Evolutionary conservation across 257 asterid species (phyloP).

Genomic region (Vinca minor): DNA sequence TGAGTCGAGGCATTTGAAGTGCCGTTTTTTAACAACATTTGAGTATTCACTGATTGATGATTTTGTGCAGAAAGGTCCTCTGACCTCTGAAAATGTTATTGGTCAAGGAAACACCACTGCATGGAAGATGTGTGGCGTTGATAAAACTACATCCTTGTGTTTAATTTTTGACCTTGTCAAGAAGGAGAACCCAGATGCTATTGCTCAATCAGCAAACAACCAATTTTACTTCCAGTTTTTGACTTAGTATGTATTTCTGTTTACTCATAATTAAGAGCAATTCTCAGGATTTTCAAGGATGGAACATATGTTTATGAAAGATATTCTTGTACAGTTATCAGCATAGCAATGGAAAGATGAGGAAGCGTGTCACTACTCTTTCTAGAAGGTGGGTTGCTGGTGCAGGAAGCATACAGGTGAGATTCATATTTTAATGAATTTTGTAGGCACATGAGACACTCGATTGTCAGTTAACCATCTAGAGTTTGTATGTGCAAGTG

Average conservation of each 20-base stretch:
- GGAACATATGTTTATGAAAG: constrained; percentile 21
- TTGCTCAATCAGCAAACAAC: constrained; percentile 77
- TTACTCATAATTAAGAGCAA: background rate
- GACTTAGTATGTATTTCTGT: constrained; percentile 92
- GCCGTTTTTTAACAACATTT: constrained; percentile 9
- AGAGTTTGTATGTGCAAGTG: too few relatives aligned
- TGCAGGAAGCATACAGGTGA: constrained; percentile 69
- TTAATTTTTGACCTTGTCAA: constrained; percentile 69
- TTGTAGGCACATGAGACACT: too few relatives aligned
- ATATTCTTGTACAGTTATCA: constrained; percentile 63
- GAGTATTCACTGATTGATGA: constrained; percentile 22
- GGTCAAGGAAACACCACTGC: constrained; percentile 97
- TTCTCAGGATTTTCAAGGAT: constrained; percentile 5
- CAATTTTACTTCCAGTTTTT: constrained; percentile 85
- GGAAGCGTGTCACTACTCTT: constrained; percentile 85
- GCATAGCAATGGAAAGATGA: constrained; percentile 85
- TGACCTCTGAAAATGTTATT: constrained; percentile 71
- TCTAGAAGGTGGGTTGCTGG: constrained; percentile 99
- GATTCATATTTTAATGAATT: constrained; percentile 1
- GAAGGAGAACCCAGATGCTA: constrained; percentile 85
- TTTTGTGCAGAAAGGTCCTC: constrained; percentile 84
- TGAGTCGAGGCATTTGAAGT: constrained; percentile 20
- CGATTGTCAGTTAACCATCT: too few relatives aligned
- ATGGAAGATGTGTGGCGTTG: constrained; percentile 99
- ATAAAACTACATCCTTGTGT: constrained; percentile 81